phyloP scores from a whole-genome alignment of 176 grass and related monocot genomes.

The Lolium multiflorum region DNA sequence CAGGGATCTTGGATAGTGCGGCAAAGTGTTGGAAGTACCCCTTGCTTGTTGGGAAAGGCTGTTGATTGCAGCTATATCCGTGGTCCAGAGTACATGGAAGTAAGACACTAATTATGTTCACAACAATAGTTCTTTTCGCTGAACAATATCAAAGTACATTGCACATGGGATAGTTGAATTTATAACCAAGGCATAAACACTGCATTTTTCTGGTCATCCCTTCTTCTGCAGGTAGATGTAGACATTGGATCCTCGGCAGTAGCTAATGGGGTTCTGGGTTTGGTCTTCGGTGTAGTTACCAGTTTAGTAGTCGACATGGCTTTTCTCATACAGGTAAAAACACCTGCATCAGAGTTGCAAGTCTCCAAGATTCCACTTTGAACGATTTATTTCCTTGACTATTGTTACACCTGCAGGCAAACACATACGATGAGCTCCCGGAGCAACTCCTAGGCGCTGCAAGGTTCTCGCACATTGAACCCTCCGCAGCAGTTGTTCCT shows the following conservation, averaged over 20 bases:
- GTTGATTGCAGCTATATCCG: constrained; percentile 92
- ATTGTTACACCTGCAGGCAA: constrained; percentile 59
- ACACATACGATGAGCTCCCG: constrained; percentile 80
- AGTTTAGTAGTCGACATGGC: constrained; percentile 92
- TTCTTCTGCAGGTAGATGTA: constrained; percentile 78
- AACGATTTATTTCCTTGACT: background rate
- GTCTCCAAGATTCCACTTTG: background rate
- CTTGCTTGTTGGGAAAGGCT: constrained; percentile 94
- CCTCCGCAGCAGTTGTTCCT: constrained; percentile 59
- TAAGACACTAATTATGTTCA: constrained; percentile 49
- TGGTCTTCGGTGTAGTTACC: constrained; percentile 93
- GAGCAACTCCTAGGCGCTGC: constrained; percentile 86
- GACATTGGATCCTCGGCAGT: constrained; percentile 98
- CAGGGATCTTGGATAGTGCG: constrained; percentile 99
- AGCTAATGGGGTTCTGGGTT: constrained; percentile 91
- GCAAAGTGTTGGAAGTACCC: constrained; percentile 86
- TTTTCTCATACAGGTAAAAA: constrained; percentile 93
- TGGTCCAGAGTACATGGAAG: constrained; percentile 90
- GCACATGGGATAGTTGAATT: background rate
- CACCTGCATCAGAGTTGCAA: background rate
- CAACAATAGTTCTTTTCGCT: constrained; percentile 4
- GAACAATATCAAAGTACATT: constrained; percentile 11
- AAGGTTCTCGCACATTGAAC: constrained; percentile 75
- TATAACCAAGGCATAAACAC: background rate
- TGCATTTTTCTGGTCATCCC: background rate